phyloP scores from a whole-genome alignment of 768 basidiomycete species.

The Pleurotus giganteus region DNA sequence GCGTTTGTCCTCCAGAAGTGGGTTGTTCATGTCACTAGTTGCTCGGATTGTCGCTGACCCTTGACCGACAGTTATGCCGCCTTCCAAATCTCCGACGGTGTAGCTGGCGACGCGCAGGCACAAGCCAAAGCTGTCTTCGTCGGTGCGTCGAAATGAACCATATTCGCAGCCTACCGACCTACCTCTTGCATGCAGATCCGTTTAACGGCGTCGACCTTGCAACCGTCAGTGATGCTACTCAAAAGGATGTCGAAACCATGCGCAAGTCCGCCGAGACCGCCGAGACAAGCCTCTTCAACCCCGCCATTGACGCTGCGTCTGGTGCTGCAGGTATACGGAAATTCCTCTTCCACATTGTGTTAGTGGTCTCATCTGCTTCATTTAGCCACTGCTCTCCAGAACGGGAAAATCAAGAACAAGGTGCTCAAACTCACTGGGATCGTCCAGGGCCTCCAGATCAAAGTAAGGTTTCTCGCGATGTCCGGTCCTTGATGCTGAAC shows the following conservation, averaged over 20 bases:
- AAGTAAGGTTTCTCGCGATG: constrained; percentile 18
- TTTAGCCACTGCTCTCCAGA: constrained; percentile 30
- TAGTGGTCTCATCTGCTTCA: background rate
- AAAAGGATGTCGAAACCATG: constrained; percentile 24
- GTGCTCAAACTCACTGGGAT: constrained; percentile 40
- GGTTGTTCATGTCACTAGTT: background rate
- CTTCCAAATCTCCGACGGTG: constrained; percentile 40
- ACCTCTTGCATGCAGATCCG: constrained; percentile 16
- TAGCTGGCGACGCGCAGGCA: constrained; percentile 32
- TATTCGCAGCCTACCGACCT: background rate
- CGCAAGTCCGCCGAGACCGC: constrained; percentile 35
- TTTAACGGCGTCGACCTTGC: constrained; percentile 31
- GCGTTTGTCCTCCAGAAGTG: constrained; percentile 20
- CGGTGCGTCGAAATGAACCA: constrained; percentile 12
- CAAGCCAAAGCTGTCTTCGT: constrained; percentile 39
- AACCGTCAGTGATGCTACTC: constrained; percentile 25
- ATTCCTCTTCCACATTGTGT: too few species aligned
- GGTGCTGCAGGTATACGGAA: constrained; percentile 21
- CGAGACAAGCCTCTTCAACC: constrained; percentile 35
- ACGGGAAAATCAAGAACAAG: constrained; percentile 45
- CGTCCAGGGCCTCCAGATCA: constrained; percentile 31
- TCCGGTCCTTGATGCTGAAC: background rate
- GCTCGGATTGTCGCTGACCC: background rate
- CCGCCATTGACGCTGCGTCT: constrained; percentile 30
- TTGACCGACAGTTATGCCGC: constrained; percentile 27